Percentiles rank a stretch among this genome's conserved stretches.
Evolutionary conservation across 1,139 yeast species (phyloP).

Genomic region (Debaryomyces subglobosus): DNA sequence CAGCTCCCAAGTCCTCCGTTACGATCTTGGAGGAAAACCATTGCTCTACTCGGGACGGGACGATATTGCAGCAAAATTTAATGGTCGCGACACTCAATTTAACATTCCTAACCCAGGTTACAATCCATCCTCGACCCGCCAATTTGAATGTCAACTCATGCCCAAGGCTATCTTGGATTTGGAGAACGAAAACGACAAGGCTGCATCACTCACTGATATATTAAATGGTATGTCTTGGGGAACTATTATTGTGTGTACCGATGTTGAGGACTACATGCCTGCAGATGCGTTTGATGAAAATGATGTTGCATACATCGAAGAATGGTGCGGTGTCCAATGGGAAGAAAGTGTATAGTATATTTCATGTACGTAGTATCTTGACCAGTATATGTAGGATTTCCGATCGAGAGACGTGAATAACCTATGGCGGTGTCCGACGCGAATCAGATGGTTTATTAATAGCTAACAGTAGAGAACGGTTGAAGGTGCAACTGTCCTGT

Average conservation of each 20-base stretch:
- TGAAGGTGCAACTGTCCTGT: not conserved
- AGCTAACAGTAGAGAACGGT: not conserved
- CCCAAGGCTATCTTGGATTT: constrained; percentile 87
- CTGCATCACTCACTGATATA: constrained; percentile 42
- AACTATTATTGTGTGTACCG: constrained; percentile 83
- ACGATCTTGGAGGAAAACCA: constrained; percentile 76
- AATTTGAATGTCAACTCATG: constrained; percentile 89
- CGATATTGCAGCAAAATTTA: constrained; percentile 48
- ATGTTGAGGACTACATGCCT: constrained; percentile 70
- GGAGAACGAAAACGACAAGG: constrained; percentile 48
- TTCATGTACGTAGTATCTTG: not conserved
- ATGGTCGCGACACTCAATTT: constrained; percentile 27
- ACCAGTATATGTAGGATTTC: not conserved
- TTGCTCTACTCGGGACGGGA: constrained; percentile 71
- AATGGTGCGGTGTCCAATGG: constrained; percentile 97
- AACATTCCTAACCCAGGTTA: constrained; percentile 55
- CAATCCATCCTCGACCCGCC: constrained; percentile 65
- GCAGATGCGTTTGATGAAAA: constrained; percentile 53
- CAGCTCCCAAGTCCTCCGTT: constrained; percentile 84
- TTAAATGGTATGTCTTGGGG: constrained; percentile 97
- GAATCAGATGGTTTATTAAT: not conserved
- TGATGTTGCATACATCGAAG: constrained; percentile 83
- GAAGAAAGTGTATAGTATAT: constrained; percentile 52
- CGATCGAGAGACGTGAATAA: not conserved
- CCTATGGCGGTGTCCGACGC: not conserved